These are phyloP conservation scores for Ascodesmis nigricans DNA, from an alignment of 495 filamentous ascomycete genomes.

Conservation along the genomic window DNA sequence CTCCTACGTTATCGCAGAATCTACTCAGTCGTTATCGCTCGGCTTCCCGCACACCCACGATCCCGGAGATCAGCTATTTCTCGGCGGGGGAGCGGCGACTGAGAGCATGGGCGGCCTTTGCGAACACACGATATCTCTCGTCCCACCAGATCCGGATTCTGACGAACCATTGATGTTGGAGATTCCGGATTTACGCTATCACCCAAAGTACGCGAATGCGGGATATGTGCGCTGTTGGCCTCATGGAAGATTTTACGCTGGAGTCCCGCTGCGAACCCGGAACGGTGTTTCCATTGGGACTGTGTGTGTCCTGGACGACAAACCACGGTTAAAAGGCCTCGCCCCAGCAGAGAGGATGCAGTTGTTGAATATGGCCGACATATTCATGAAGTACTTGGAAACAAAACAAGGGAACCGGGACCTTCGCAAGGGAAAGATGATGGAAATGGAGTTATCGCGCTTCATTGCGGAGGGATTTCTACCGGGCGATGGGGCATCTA, in stretches of 20 bases:
- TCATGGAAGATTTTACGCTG: conserved; percentile 36
- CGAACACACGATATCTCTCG: conserved; percentile 25
- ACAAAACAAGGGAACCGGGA: conserved; percentile 6
- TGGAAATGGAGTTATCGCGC: conserved; percentile 9
- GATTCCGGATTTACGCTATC: conserved; percentile 29
- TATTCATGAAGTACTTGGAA: conserved; percentile 43
- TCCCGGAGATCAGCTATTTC: conserved; percentile 24
- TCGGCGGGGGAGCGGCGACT: conserved; percentile 25
- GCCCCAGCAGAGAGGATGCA: conserved; percentile 23
- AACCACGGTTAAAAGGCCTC: conserved; percentile 26
- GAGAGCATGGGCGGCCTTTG: conserved; percentile 28
- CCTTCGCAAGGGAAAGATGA: conserved; percentile 5
- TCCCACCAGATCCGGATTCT: conserved; percentile 11
- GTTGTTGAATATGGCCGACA: conserved; percentile 28
- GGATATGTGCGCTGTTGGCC: conserved; percentile 27
- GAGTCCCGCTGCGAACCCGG: conserved; percentile 42
- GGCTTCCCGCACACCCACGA: conserved; percentile 21
- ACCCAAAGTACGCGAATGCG: conserved; percentile 28
- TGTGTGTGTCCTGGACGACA: conserved; percentile 42
- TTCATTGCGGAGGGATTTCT: conserved; percentile 13
- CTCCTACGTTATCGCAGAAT: conserved; percentile 42
- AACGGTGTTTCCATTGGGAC: conserved; percentile 49
- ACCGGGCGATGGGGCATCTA: conserved; percentile 4
- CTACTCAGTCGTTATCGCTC: conserved; percentile 32
- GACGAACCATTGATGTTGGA: conserved; percentile 25